Conservation (phyloP, 2,329 filamentous ascomycete species). For the Pseudodiploospora longispora region DNA sequence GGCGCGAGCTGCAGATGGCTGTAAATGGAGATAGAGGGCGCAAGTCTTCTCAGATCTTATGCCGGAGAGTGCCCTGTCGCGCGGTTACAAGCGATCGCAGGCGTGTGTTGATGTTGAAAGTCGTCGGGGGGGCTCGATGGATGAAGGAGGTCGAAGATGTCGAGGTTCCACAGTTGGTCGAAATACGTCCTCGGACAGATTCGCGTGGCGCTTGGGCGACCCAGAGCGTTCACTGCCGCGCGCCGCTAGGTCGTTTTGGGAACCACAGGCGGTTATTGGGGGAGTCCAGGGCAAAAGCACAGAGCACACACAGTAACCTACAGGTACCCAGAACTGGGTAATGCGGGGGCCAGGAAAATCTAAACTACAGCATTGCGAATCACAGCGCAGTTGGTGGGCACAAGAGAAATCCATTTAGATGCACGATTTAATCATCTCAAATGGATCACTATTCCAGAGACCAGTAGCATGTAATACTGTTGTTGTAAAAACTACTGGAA, state of each 20-base stretch:
- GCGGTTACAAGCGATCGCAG: not conserved
- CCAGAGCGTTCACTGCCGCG: slow-evolving; percentile 9
- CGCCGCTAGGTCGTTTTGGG: slow-evolving; percentile 9
- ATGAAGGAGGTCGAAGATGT: slow-evolving; percentile 10
- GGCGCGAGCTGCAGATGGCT: no score
- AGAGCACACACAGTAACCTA: no score
- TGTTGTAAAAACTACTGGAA: not conserved
- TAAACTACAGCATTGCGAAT: no score
- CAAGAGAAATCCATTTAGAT: no score
- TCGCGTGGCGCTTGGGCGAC: slow-evolving; percentile 14
- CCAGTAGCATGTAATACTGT: no score
- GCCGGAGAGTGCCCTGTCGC: not conserved
- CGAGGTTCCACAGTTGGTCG: slow-evolving; percentile 8
- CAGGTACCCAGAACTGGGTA: no score
- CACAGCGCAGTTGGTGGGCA: no score
- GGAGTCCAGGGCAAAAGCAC: not conserved
- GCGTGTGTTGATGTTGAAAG: slow-evolving; percentile 5
- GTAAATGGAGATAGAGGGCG: not conserved
- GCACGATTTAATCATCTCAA: no score
- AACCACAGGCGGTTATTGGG: slow-evolving; percentile 1
- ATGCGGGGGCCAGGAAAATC: no score
- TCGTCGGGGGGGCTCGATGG: slow-evolving; percentile 5
- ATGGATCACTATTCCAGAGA: no score
- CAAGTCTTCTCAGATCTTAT: not conserved
- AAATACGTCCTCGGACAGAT: slow-evolving; percentile 11